Percentiles rank a stretch among this genome's conserved stretches.
These are phyloP conservation scores for Citrus glauca DNA, from an alignment of 345 rosid species.

Conservation along the genomic window DNA sequence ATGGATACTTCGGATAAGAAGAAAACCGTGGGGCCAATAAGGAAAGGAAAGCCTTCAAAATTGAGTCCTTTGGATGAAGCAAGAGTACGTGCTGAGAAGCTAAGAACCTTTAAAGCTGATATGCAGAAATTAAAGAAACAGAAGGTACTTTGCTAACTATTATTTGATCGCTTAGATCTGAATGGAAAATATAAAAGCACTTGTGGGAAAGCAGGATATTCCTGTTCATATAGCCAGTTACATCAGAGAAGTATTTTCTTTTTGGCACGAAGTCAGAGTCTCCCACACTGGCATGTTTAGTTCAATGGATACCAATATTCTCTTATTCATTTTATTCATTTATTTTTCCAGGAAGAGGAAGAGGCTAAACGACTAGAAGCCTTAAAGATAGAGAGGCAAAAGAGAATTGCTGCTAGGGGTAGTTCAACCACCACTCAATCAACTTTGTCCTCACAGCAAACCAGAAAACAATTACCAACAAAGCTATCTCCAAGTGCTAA, in stretches of 20 bases:
- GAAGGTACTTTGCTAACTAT: constrained; percentile 46
- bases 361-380: constrained; percentile 71
- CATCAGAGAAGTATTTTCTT: constrained; percentile 1
- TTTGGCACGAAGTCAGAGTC: not conserved
- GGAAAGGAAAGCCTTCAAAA: constrained; percentile 81
- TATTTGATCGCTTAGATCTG: not conserved
- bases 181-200: not conserved
- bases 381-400: constrained; percentile 78
- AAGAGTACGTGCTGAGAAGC: constrained; percentile 85
- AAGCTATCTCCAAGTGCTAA: constrained; percentile 65
- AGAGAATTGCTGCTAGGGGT: constrained; percentile 79
- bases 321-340: not conserved
- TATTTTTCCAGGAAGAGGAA: constrained; percentile 66
- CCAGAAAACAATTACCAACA: constrained; percentile 45
- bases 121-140: constrained; percentile 94
- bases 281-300: not conserved
- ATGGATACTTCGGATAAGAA: constrained; percentile 51
- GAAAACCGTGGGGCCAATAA: constrained; percentile 65
- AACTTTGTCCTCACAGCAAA: constrained; percentile 37
- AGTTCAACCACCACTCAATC: constrained; percentile 45
- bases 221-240: constrained; percentile 3
- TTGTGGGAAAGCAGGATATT: not conserved
- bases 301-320: not conserved
- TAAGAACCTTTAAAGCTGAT: constrained; percentile 89
- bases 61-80: constrained; percentile 91